Evolutionary conservation across 352 stramenopile species (phyloP), one percentile per base, ranked within the genome.

Genomic region (Phytopythium cucurbitacearum): DNA sequence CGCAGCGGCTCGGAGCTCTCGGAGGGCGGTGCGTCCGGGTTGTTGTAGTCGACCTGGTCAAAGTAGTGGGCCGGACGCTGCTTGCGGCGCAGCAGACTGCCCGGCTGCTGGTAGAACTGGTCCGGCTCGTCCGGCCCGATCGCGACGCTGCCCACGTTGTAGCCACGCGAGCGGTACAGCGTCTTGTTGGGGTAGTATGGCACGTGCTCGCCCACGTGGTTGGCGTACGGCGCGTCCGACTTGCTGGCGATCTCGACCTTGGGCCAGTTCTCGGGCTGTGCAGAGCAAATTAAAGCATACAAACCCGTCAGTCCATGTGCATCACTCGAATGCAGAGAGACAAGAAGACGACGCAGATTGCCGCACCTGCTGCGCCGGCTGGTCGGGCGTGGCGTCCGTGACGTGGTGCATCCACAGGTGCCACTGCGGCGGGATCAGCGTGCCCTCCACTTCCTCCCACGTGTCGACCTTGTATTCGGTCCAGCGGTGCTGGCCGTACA

Each of bases 381-480:
- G 59, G 9, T 64, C 77, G 9, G 85, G 85, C 35, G 71, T 44
- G 16, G 78, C 80, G 62, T 95, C 85, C 49, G 80, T 91, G 12
- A 85, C 44, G 57, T 91, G 76, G 62, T 91, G 80, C 68, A 95
- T 83, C 85, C 85, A 95, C 21, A 92, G 37, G 57, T 95, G 85
- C 85, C 85, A 95, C 53, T 91, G 62, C 13, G 85, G 85, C 21
- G 82, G 79, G 53, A 95, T 85, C 40, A 85, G 70, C 56, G 80
- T 84, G 48, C 65, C 80, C 43, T 91, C 80, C 55, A 90, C 87
- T 59, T 95, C 83, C 11, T 91, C 71, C 55, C 72, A 90, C 51
- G 76, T 76, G 59, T 89, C 63, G 57, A 94, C 79, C 48, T 87
- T 72, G 67, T 65, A 93, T 73, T 95, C 85, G 7, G 82, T 92